Base-by-base conservation (phyloP, 805 yeast genomes). In the Metschnikowia continentalis region DNA sequence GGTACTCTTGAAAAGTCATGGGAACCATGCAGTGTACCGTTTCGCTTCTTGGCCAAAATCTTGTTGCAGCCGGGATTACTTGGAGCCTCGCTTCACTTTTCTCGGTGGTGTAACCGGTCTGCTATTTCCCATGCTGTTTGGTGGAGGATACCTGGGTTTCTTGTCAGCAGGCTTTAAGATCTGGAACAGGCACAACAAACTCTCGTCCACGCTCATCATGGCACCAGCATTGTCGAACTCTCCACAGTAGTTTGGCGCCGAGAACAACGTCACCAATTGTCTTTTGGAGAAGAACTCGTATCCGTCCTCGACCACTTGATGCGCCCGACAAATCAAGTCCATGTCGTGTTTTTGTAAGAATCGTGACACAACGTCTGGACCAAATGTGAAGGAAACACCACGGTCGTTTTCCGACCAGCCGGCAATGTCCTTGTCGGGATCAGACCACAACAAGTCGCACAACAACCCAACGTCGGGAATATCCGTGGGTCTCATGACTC, bases 381-480 rank as follows among this genome's bases (percentile, higher is more conserved):
- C 98, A 74, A 94, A 92, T n/a, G 98, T 92, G 72, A 91, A 92
- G 23, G 97, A 90, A 55, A 92, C 98, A 67, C 98, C 98, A 74
- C 99, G 88, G 75, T 94, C 99, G 70, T 94, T 92, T 75, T 94
- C 99, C 62, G 95, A 86, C 99, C 99, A 92, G 17, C 98, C 99
- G 33, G 94, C 90, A 61, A 92, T 91, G 72, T 91, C 97, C 73
- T 94, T 92, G 72, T 92, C 98, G 23, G 99, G 99, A 70, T 92
- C 99, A 2, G 97, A 88, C 99, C 99, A 92, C 64, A 92, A 80
- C 70, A 92, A 79, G 72, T 92, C 99, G 77, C 97, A 92, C 63
- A 92, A 80, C 63, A 92, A 81, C 26, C 99, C 99, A 54, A 90
- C 96, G 71, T 92, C 99, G 50, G 99, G 99, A 61, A 92, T 90